These are phyloP conservation scores for Termitomyces sp. DNA, from an alignment of 768 basidiomycete species.

Conservation along the genomic window DNA sequence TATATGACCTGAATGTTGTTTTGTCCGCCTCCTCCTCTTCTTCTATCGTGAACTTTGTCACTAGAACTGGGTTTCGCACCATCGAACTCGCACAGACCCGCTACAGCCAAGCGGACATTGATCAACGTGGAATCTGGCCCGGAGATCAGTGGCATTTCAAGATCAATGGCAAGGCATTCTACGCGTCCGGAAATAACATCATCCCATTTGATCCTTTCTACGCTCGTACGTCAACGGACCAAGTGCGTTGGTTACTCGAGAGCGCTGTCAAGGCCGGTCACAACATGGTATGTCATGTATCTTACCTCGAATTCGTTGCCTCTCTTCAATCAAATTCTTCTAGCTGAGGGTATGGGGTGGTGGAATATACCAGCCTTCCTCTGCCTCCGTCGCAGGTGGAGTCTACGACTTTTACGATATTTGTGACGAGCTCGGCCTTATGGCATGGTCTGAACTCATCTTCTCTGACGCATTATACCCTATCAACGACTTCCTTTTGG, in stretches of 20 bases:
- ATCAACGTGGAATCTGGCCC: constrained; percentile 44
- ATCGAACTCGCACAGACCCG: constrained; percentile 45
- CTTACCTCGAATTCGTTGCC: not conserved
- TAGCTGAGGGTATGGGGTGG: constrained; percentile 60
- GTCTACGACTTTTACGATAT: constrained; percentile 52
- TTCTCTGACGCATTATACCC: constrained; percentile 55
- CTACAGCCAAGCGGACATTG: constrained; percentile 39
- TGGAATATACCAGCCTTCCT: constrained; percentile 45
- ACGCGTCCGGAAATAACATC: constrained; percentile 50
- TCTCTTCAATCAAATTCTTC: not conserved
- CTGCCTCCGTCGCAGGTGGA: constrained; percentile 32
- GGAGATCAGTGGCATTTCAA: constrained; percentile 60
- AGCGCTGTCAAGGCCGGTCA: constrained; percentile 50
- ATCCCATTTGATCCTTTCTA: constrained; percentile 63
- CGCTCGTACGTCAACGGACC: constrained; percentile 40
- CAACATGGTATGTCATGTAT: constrained; percentile 44
- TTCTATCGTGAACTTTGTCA: constrained; percentile 29
- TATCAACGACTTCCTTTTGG: constrained; percentile 47
- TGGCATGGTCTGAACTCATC: constrained; percentile 59
- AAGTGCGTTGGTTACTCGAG: constrained; percentile 51
- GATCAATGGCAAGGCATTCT: constrained; percentile 53
- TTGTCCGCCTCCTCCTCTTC: constrained; percentile 23
- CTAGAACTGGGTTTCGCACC: constrained; percentile 55
- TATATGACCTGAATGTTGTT: constrained; percentile 45
- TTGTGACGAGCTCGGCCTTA: constrained; percentile 56